A percentile compares a stretch with the other conserved stretches of the same genome.
Conservation (phyloP, 106 monocot genomes). For the Apostasia ramifera region DNA sequence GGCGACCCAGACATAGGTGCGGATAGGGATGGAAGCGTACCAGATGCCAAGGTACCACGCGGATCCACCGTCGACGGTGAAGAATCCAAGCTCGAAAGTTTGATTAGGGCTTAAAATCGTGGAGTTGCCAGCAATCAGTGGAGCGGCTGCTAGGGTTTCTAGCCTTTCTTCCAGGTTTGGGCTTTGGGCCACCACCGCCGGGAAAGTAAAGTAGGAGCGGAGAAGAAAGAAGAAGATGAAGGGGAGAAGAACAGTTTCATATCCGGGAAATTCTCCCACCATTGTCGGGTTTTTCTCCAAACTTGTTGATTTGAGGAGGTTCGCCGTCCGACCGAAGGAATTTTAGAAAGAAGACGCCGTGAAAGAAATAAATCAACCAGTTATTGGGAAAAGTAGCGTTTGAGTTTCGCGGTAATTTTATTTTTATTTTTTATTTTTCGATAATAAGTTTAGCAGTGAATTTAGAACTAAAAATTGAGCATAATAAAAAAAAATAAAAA, state of each 20-base stretch:
- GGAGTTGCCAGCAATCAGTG: slow-evolving; percentile 26
- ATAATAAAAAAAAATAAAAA: too few species aligned
- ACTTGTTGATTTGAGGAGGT: too few species aligned
- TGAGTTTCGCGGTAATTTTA: too few species aligned
- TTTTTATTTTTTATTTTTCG: too few species aligned
- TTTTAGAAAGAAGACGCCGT: too few species aligned
- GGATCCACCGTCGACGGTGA: slow-evolving; percentile 25
- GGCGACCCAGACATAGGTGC: slow-evolving; percentile 63
- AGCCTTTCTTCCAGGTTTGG: slow-evolving; percentile 1
- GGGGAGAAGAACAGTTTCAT: not conserved
- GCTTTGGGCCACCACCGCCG: not conserved
- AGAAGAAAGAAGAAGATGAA: not conserved
- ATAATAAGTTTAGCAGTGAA: too few species aligned
- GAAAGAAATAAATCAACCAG: too few species aligned
- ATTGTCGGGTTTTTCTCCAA: not conserved
- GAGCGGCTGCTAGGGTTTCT: not conserved
- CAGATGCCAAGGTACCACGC: slow-evolving; percentile 43
- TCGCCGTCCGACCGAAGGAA: too few species aligned
- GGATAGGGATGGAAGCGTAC: slow-evolving; percentile 54
- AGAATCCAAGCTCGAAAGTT: slow-evolving; percentile 58
- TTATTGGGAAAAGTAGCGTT: too few species aligned
- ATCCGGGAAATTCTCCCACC: not conserved
- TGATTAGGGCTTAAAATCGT: slow-evolving; percentile 38
- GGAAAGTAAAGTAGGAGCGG: not conserved
- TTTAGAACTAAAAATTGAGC: too few species aligned